Percentiles rank a stretch among this genome's conserved stretches.
These are phyloP conservation scores for Oryza brachyantha DNA, from an alignment of 176 grass and related monocot genomes.

Conservation along the genomic window DNA sequence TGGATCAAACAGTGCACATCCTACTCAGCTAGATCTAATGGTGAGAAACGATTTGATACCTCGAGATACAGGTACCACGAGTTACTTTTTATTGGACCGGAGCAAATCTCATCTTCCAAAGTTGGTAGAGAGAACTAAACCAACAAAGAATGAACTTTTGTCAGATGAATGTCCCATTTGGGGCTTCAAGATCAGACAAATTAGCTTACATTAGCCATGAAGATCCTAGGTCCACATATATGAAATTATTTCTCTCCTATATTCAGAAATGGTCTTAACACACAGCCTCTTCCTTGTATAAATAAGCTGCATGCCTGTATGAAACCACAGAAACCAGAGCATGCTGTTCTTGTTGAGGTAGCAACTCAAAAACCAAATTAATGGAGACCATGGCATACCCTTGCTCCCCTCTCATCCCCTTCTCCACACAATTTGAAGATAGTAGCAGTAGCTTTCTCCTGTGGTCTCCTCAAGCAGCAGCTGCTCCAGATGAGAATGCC, in stretches of 20 bases:
- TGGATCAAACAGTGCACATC: no score
- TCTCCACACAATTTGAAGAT: conserved; percentile 35
- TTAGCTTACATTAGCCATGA: conserved; percentile 34
- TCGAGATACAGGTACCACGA: no score
- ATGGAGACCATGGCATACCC: conserved; percentile 45
- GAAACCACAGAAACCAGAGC: background rate
- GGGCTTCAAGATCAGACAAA: background rate
- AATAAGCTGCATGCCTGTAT: conserved; percentile 21
- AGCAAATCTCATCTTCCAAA: conserved; percentile 16
- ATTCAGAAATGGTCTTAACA: conserved; percentile 34
- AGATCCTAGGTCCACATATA: conserved; percentile 20
- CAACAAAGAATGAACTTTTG: background rate
- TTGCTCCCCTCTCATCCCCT: conserved; percentile 40
- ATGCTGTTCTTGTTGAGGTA: background rate
- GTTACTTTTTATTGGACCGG: no score
- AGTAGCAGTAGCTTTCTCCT: conserved; percentile 15
- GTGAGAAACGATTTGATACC: no score
- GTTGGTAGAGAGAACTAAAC: background rate
- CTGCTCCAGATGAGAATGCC: background rate
- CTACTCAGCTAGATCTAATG: no score
- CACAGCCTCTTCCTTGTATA: conserved; percentile 1
- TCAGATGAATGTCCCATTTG: background rate
- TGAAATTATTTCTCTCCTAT: background rate
- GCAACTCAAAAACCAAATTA: background rate
- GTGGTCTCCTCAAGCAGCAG: conserved; percentile 23